phyloP scores from a whole-genome alignment of 2,329 filamentous ascomycete species.

The Ophiobolus disseminans region DNA sequence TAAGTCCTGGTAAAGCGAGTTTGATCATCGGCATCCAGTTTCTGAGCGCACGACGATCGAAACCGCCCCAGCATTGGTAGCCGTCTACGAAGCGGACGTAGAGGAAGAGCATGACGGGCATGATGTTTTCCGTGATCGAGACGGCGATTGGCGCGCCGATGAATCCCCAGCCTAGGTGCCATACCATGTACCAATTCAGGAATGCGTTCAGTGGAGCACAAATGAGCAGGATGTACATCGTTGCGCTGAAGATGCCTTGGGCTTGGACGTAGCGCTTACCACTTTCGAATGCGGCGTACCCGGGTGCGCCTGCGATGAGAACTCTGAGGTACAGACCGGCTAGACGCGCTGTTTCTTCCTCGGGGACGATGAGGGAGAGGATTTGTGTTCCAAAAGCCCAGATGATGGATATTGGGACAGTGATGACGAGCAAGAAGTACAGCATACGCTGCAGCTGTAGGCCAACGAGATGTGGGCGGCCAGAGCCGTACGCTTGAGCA shows the following conservation, averaged over 20 bases:
- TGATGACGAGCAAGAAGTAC: slow-evolving; percentile 75
- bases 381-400: slow-evolving; percentile 75
- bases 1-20: slow-evolving; percentile 83
- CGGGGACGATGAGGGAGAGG: slow-evolving; percentile 70
- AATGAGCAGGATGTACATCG: slow-evolving; percentile 81
- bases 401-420: slow-evolving; percentile 73
- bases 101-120: slow-evolving; percentile 74
- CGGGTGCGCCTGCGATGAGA: slow-evolving; percentile 73
- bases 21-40: slow-evolving; percentile 88
- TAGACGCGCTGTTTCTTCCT: slow-evolving; percentile 71
- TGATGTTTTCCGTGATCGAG: slow-evolving; percentile 74
- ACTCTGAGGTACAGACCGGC: slow-evolving; percentile 81
- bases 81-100: slow-evolving; percentile 78
- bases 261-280: slow-evolving; percentile 89
- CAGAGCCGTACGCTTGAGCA: slow-evolving; percentile 91
- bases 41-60: slow-evolving; percentile 70
- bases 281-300: slow-evolving; percentile 77
- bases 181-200: slow-evolving; percentile 83
- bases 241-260: slow-evolving; percentile 83
- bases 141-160: slow-evolving; percentile 82
- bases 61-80: slow-evolving; percentile 80
- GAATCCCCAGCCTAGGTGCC: slow-evolving; percentile 65
- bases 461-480: slow-evolving; percentile 86
- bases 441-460: slow-evolving; percentile 83
- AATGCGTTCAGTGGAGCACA: slow-evolving; percentile 82